phyloP scores from a whole-genome alignment of 2,329 filamentous ascomycete species.

The Phaeophleospora eucalypticola region DNA sequence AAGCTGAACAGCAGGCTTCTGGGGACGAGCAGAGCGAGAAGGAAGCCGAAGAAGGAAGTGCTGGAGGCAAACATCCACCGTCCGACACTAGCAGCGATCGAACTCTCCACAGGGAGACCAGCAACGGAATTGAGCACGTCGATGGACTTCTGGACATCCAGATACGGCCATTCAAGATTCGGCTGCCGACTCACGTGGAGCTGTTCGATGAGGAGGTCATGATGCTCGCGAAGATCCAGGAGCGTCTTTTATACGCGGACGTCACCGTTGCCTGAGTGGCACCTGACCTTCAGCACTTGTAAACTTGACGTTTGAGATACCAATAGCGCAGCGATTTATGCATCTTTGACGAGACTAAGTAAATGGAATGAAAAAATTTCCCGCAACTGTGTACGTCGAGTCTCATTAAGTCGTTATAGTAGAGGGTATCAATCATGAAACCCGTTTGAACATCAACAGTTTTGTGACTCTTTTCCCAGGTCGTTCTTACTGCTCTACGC shows the following conservation, averaged over 20 bases:
- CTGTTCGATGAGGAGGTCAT: conserved; percentile 35
- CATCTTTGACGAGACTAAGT: too few species aligned
- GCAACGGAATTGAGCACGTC: conserved; percentile 15
- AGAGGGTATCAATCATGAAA: too few species aligned
- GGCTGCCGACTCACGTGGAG: conserved; percentile 34
- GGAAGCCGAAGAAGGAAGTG: conserved; percentile 11
- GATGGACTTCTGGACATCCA: conserved; percentile 26
- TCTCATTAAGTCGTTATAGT: too few species aligned
- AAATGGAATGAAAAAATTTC: too few species aligned
- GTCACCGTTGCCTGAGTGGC: too few species aligned
- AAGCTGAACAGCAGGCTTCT: conserved; percentile 15
- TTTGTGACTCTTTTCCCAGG: too few species aligned
- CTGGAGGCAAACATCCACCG: neutral
- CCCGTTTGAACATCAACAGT: too few species aligned
- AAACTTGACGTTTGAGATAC: too few species aligned
- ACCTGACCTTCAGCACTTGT: too few species aligned
- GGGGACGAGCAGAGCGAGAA: conserved; percentile 9
- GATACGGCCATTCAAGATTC: conserved; percentile 31
- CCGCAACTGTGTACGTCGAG: too few species aligned
- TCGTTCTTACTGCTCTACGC: too few species aligned
- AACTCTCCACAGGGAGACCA: conserved; percentile 18
- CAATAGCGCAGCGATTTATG: too few species aligned
- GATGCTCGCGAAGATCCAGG: conserved; percentile 35
- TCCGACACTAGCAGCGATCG: conserved; percentile 8
- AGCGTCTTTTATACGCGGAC: conserved; percentile 24